Percentiles rank a stretch among this genome's conserved stretches.
These are phyloP conservation scores for Geotrichum carabidarum DNA, from an alignment of 1,139 yeast genomes.

Conservation along the genomic window DNA sequence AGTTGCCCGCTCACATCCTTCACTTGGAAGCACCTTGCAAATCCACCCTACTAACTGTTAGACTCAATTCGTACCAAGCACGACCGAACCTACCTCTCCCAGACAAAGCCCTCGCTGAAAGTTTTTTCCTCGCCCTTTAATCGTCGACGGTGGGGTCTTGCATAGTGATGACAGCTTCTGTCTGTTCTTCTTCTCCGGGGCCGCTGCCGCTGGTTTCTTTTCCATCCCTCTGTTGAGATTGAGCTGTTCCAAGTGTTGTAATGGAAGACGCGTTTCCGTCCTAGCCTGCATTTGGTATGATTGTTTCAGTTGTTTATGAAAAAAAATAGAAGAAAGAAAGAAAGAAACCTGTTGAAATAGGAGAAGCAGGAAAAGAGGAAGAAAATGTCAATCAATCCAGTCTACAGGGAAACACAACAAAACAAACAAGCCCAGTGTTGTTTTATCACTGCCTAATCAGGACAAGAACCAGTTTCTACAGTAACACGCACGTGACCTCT, in stretches of 20 bases:
- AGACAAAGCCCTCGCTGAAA: slow-evolving; percentile 85
- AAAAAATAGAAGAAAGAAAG: neutral
- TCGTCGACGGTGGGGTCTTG: slow-evolving; percentile 91
- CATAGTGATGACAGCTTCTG: slow-evolving; percentile 84
- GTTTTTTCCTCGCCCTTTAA: slow-evolving; percentile 66
- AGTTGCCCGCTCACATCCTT: slow-evolving; percentile 74
- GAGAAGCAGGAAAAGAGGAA: neutral
- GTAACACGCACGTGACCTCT: slow-evolving; percentile 1
- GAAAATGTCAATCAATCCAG: neutral
- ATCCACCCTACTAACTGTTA: slow-evolving; percentile 59
- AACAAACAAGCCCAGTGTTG: neutral
- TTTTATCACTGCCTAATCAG: slow-evolving; percentile 2
- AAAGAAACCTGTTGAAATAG: neutral
- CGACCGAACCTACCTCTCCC: slow-evolving; percentile 53
- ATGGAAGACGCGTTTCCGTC: slow-evolving; percentile 4
- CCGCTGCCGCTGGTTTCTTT: slow-evolving; percentile 1
- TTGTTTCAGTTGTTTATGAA: no score
- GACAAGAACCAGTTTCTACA: slow-evolving; percentile 1
- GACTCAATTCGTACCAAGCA: neutral
- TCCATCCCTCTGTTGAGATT: slow-evolving; percentile 7
- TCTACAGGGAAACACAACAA: neutral
- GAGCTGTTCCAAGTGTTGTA: slow-evolving; percentile 10
- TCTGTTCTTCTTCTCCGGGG: slow-evolving; percentile 55
- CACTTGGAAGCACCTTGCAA: slow-evolving; percentile 97
- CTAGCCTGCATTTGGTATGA: slow-evolving; percentile 4